Evolutionary conservation across 495 filamentous ascomycete species (phyloP), one percentile per base, ranked within the genome.

Genomic region (Penicillium maclennaniae): DNA sequence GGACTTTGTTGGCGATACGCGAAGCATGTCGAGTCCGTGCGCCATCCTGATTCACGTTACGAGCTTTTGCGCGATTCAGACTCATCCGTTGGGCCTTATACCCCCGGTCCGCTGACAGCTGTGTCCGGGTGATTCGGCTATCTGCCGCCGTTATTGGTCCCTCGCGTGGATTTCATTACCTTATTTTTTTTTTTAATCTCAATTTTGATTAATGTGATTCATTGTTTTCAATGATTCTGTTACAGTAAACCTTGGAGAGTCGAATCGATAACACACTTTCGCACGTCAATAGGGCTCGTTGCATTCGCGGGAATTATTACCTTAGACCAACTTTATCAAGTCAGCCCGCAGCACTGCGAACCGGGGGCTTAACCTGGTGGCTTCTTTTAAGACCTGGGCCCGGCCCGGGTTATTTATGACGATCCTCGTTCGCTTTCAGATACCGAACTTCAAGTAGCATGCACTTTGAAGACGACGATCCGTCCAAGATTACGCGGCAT

Each of bases 1-100:
- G 31, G 4, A 28, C 57, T 66, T 67, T 68, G 63, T 66, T 72
- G 68, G 69, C 68, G 71, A 74, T 72, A 69, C 66, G 69, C 68
- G 57, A 58, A 51, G 47, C 47, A 47, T 25, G 23, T 23, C 27
- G 37, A 45, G 62, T 54, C 60, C 55, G 62, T 65, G 62, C 62
- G 46, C 46, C 31, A 51, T 19, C 43, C 43, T 38, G 51, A 57
- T 39, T 31, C 40, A 53, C 36, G 34, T 31, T 25, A 28, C 34
- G 26, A 40, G 31, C 31, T 23, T 23, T 5, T 23, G 40, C 19
- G 45, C 12, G 20, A 49, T 49, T 16, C 17, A 16, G 23, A 40
- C 17, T 17, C 21, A 28, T 49, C 25, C 21, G 45, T 34, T 8
- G 6, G 43, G 27, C 19, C 36, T 34, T 26, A 43, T n/a, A n/a